These are phyloP conservation scores for Phytophthora ohioensis DNA, from an alignment of 352 stramenopile genomes.

Conservation along the genomic window DNA sequence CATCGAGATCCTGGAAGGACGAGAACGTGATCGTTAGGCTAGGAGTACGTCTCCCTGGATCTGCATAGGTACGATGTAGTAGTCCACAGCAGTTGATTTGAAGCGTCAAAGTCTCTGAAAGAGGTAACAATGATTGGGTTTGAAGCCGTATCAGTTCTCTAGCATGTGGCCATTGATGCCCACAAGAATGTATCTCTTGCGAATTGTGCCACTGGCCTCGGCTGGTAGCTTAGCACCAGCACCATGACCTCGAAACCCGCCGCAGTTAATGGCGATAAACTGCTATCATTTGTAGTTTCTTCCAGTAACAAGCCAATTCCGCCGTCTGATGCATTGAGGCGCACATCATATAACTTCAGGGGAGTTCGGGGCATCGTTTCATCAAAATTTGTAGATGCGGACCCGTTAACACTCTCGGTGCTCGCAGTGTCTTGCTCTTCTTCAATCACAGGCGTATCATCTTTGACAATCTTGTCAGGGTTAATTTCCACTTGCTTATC, in stretches of 20 bases:
- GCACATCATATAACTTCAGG: conserved; percentile 61
- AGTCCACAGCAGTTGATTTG: too few relatives aligned
- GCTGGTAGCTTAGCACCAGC: conserved; percentile 69
- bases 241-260: conserved; percentile 69
- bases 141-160: conserved; percentile 11
- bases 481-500: conserved; percentile 61
- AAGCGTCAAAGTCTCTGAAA: too few relatives aligned
- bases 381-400: neutral
- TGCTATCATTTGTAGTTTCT: conserved; percentile 25
- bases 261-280: conserved; percentile 32
- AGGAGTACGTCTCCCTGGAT: too few relatives aligned
- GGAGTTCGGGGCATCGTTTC: conserved; percentile 23
- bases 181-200: conserved; percentile 63
- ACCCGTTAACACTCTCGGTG: neutral
- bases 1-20: neutral
- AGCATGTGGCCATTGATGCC: conserved; percentile 67
- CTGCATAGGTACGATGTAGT: too few relatives aligned
- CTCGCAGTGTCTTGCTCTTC: conserved; percentile 9
- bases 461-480: conserved; percentile 74
- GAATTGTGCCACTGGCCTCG: conserved; percentile 75
- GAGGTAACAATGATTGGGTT: too few relatives aligned
- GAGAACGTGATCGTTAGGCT: too few relatives aligned
- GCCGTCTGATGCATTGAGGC: conserved; percentile 73
- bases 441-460: conserved; percentile 31
- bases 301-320: conserved; percentile 74